Base-by-base conservation (phyloP, 306 rosid genomes). In the Canavalia gladiata region DNA sequence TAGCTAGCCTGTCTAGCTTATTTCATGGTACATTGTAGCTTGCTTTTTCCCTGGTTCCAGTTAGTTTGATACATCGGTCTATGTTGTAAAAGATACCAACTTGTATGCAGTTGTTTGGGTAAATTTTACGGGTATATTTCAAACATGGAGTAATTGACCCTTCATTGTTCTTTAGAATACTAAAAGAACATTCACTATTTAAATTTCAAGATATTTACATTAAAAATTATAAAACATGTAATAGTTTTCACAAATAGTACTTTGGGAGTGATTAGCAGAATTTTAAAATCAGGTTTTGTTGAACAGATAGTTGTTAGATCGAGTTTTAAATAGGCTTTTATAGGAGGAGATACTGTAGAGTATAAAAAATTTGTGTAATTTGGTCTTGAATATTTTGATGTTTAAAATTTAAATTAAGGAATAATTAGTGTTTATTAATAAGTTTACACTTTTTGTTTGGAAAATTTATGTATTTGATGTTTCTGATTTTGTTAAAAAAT, bases 21-120 rank as follows among this genome's bases (percentile, higher is more conserved):
- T 51, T 34, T 66, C 63, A 6, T 57, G 56, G 68, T 54, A 6
- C 59, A 35, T 33, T 71, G 62, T 78, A 64, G 72, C 72, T 13
- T 43, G 54, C 13, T 47, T 45, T 64, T 59, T 57, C 59, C 35
- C 11, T 62, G 65, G 30, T 51, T 78, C 52, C 59, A 34, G 58
- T 67, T 43, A 45, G 84, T 50, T 43, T 30, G 84, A 78, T 78
- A 28, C 54, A 69, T 46, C 29, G 25, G 66, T 68, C 4, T 6
- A 35, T 68, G 76, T 75, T 79, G 84, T 82, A 86, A 78, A 70
- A 77, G 75, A 56, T 52, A 70, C 37, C 51, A 55, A 54, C 77
- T 68, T 47, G 42, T 29, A 30, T 75, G 58, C 34, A 72, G 66
- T 39, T 62, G 68, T 74, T 67, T 68, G 71, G 70, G 62, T 34